phyloP scores from a whole-genome alignment of 106 monocot species.

The Allium sativum region DNA sequence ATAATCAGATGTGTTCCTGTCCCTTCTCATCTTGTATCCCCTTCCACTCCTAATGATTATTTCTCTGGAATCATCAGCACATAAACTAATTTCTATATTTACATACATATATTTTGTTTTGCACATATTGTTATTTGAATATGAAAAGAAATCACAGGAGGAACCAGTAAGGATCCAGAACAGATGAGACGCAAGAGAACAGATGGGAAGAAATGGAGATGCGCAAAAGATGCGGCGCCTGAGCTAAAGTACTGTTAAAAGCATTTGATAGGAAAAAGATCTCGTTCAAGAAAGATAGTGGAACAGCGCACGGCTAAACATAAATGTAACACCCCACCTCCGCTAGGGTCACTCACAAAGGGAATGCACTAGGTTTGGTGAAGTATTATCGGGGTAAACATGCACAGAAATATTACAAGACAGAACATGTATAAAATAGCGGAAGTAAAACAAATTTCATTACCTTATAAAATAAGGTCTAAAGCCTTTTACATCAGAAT shows the following conservation, averaged over 20 bases:
- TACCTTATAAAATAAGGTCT: too few relatives aligned
- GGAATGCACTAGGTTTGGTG: too few relatives aligned
- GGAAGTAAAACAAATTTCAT: too few relatives aligned
- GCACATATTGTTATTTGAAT: neutral
- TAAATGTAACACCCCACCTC: too few relatives aligned
- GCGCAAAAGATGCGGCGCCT: conserved; percentile 44
- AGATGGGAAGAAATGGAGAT: conserved; percentile 75
- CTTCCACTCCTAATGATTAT: conserved; percentile 10
- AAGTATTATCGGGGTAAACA: too few relatives aligned
- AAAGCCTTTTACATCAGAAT: too few relatives aligned
- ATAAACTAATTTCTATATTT: neutral
- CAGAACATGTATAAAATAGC: too few relatives aligned
- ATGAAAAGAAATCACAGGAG: neutral
- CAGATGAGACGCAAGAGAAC: conserved; percentile 54
- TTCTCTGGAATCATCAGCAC: neutral
- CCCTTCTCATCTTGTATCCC: conserved; percentile 49
- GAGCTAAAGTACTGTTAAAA: conserved; percentile 65
- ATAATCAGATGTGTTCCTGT: conserved; percentile 55
- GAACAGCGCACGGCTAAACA: too few relatives aligned
- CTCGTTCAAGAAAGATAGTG: too few relatives aligned
- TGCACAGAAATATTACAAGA: too few relatives aligned
- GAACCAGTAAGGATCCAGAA: conserved; percentile 21
- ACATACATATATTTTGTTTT: neutral
- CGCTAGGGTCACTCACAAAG: too few relatives aligned
- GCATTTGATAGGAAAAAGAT: too few relatives aligned